Evolutionary conservation across 23 red algal genomes (phyloP).

Genomic region (Gracilaria gracilis): DNA sequence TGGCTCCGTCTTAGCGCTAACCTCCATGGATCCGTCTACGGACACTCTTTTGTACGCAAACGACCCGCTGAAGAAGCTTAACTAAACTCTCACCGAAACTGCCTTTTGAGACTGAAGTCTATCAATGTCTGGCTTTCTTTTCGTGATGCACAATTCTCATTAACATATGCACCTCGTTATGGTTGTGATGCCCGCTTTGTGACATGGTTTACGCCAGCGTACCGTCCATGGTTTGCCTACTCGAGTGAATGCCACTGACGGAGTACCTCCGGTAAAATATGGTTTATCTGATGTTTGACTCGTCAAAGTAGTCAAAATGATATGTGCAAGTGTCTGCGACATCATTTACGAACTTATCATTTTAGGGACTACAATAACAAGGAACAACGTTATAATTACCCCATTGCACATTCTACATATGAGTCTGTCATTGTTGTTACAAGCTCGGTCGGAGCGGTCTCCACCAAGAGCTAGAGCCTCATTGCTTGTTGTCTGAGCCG

Average conservation of each 20-base stretch:
- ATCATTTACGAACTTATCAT: not conserved
- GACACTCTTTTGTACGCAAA: constrained; percentile 78
- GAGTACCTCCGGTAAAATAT: not conserved
- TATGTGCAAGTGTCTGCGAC: not conserved
- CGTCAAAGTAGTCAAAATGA: not conserved
- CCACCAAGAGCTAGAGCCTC: not conserved
- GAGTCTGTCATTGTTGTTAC: not conserved
- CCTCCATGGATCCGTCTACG: constrained; percentile 65
- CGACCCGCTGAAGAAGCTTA: constrained; percentile 75
- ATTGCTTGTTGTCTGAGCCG: not conserved
- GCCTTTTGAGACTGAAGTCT: not conserved
- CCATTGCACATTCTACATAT: not conserved
- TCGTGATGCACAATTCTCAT: not conserved
- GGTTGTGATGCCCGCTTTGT: not conserved
- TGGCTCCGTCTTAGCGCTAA: constrained; percentile 53
- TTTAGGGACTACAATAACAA: not conserved
- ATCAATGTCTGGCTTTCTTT: not conserved
- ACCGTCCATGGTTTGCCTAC: not conserved
- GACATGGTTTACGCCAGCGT: not conserved
- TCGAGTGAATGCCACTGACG: not conserved
- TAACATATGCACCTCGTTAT: not conserved
- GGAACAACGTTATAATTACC: not conserved
- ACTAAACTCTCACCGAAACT: constrained; percentile 14
- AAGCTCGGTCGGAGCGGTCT: not conserved
- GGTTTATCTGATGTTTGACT: not conserved